Evolutionary conservation across 768 basidiomycete genomes (phyloP).

Genomic region (Pisolithus tinctorius): DNA sequence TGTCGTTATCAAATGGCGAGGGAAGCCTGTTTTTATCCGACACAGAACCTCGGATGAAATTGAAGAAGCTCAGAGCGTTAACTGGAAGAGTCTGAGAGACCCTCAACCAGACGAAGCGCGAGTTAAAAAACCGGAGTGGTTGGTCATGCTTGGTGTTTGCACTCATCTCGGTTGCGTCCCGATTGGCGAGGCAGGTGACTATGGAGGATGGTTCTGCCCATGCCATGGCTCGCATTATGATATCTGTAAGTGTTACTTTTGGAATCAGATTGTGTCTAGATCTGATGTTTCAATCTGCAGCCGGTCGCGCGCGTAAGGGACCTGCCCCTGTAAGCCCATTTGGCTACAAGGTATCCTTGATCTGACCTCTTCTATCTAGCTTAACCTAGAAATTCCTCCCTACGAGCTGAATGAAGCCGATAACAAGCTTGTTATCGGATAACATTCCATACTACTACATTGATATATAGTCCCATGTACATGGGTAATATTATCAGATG

Average conservation of each 20-base stretch:
- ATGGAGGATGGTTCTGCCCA: constrained; percentile 98
- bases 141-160: constrained; percentile 89
- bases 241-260: constrained; percentile 51
- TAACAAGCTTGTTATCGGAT: constrained; percentile 84
- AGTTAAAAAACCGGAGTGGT: constrained; percentile 94
- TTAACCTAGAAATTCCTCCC: constrained; percentile 90
- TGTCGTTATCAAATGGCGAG: constrained; percentile 97
- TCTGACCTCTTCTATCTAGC: constrained; percentile 33
- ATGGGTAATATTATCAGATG: constrained; percentile 21
- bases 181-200: constrained; percentile 96
- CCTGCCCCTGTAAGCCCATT: constrained; percentile 77
- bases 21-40: constrained; percentile 98
- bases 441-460: constrained; percentile 11
- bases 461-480: constrained; percentile 15
- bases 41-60: constrained; percentile 91
- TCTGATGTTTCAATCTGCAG: constrained; percentile 30
- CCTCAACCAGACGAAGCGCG: constrained; percentile 87
- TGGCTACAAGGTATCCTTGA: not conserved
- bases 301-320: constrained; percentile 92
- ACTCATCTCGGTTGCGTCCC: constrained; percentile 98
- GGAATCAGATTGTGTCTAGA: constrained; percentile 21
- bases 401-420: constrained; percentile 87
- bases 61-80: constrained; percentile 77
- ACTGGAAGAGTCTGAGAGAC: constrained; percentile 87
- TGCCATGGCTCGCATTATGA: constrained; percentile 99